Conservation (phyloP, 2,329 filamentous ascomycete species). For the Cladosporium sp. region DNA sequence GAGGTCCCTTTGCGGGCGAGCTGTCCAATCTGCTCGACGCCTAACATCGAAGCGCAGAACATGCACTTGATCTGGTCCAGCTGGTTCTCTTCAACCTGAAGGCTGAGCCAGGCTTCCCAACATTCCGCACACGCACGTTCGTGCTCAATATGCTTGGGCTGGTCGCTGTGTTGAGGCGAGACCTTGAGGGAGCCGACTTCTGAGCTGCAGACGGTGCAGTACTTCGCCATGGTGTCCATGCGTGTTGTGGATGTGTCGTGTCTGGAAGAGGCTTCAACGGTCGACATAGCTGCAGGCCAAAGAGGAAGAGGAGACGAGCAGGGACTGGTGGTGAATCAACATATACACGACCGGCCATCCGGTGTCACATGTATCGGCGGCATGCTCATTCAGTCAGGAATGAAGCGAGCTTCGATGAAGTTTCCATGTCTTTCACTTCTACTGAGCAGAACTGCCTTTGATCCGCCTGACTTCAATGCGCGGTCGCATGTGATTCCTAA, state of each 20-base stretch:
- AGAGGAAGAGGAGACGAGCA: not conserved
- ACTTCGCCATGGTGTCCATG: not conserved
- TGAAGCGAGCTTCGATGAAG: too few species aligned
- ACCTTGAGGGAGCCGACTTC: not conserved
- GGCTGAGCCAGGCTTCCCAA: conserved; percentile 19
- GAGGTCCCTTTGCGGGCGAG: not conserved
- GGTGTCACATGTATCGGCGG: not conserved
- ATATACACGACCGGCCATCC: too few species aligned
- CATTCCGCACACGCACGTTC: conserved; percentile 18
- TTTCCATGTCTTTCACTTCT: too few species aligned
- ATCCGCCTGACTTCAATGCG: too few species aligned
- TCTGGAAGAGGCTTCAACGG: not conserved
- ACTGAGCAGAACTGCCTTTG: too few species aligned
- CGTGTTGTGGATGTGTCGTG: not conserved
- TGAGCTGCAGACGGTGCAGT: conserved; percentile 14
- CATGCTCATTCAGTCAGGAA: too few species aligned
- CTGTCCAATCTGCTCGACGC: not conserved
- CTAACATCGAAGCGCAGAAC: conserved; percentile 12
- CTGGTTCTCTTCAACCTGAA: conserved; percentile 12
- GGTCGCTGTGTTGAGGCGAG: not conserved
- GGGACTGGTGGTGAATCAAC: not conserved
- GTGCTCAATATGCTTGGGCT: not conserved
- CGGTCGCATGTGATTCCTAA: too few species aligned
- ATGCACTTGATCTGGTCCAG: conserved; percentile 15
- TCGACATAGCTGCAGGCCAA: too few species aligned